Percentiles rank a stretch among this genome's conserved stretches.
phyloP scores from a whole-genome alignment of 2,329 filamentous ascomycete genomes.

The Periconia digitata region DNA sequence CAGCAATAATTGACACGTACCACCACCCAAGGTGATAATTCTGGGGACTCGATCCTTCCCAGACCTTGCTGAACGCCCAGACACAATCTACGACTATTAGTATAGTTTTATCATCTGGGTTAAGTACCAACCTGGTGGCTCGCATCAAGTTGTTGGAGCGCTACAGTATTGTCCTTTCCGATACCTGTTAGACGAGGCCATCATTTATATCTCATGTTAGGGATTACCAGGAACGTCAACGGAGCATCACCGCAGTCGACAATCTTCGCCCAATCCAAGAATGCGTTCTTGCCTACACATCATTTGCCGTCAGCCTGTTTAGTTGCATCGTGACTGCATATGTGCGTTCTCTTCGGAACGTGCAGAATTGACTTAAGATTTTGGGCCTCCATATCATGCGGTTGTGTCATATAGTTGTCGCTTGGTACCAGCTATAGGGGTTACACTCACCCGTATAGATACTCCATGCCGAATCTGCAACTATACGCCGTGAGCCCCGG shows the following conservation, averaged over 20 bases:
- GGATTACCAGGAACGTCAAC: conserved; percentile 49
- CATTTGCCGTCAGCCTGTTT: background rate
- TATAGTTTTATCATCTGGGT: background rate
- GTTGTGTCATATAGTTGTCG: no score
- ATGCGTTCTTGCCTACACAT: conserved; percentile 43
- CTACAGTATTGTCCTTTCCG: conserved; percentile 54
- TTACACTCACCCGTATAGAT: conserved; percentile 52
- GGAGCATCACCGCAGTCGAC: conserved; percentile 60
- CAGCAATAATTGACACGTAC: background rate
- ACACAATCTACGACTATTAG: conserved; percentile 44
- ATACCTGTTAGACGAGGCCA: background rate
- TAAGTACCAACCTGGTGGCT: conserved; percentile 50
- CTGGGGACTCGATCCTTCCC: conserved; percentile 50
- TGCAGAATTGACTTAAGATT: background rate
- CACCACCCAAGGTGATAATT: conserved; percentile 56
- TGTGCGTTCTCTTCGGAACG: background rate
- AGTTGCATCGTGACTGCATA: background rate
- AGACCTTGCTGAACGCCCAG: conserved; percentile 50
- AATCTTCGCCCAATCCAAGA: conserved; percentile 53
- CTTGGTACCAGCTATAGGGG: no score
- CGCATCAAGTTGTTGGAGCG: conserved; percentile 55
- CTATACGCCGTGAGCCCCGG: conserved; percentile 53
- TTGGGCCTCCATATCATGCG: no score
- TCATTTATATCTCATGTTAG: no score
- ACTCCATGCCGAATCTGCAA: conserved; percentile 44